Base-by-base conservation (phyloP, 805 yeast species). In the Kazachstania taianensis region DNA sequence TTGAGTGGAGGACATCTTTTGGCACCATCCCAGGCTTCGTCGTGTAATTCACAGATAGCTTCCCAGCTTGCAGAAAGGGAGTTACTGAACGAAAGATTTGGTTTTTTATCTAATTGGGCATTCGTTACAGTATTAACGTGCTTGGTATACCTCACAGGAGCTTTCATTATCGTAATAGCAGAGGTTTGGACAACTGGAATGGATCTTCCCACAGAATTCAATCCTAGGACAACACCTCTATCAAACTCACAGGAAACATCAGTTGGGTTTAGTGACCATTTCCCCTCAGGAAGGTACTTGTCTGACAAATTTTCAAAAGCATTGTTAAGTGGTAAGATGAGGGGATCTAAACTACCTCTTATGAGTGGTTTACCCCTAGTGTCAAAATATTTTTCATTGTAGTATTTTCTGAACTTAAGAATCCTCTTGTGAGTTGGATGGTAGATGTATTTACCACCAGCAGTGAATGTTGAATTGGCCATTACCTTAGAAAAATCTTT, bases 291-390 rank as follows among this genome's bases (percentile, higher is more conserved):
- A 25, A 72, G 62, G 43, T 66, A 62, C 24, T 55, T 57, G 27
- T 61, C 54, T 20, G 73, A 65, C 17, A 64, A 46, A 2, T 62
- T 53, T 41, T 69, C 76, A 35, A 81, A 54, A 23, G 65, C 59
- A 24, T 66, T 58, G 59, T 81, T 84, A 30, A 78, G 30, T 20
- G 92, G 87, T 25, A 63, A 65, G 32, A 81, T 61, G 9, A 78
- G 24, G 4, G 82, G 78, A 54, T 79, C 85, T 16, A 78, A 49
- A 17, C 71, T 67, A n/a, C 78, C 65, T 44, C 84, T 66, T 26
- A 81, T 44, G 34, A 77, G 52, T 28, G 82, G 80, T 49, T 73
- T 74, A 17, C 84, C 84, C 20, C 73, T 62, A 6, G 72, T 66
- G 49, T 76, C 75, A 52, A 70, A 69, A 28, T 74, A 49, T 22